These are phyloP conservation scores for Ogataea nitratoaversa DNA, from an alignment of 805 yeast species.

Conservation along the genomic window DNA sequence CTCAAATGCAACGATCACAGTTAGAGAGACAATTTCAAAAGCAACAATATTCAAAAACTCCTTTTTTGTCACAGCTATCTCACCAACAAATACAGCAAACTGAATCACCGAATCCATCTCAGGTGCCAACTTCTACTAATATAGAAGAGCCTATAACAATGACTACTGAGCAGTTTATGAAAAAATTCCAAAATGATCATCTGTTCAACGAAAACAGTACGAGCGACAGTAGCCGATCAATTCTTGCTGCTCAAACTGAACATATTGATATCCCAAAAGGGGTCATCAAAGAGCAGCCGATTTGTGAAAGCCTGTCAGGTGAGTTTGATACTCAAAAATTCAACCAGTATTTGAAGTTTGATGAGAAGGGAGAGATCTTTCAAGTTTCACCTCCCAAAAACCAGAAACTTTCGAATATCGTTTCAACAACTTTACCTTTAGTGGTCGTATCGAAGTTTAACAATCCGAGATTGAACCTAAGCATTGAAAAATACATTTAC, in stretches of 20 bases:
- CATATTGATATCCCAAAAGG: background rate
- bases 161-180: conserved; percentile 18
- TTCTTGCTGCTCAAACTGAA: too few relatives aligned
- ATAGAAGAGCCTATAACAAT: conserved; percentile 18
- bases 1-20: conserved; percentile 1
- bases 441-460: conserved; percentile 53
- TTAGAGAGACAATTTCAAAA: too few relatives aligned
- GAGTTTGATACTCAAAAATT: conserved; percentile 2
- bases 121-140: background rate
- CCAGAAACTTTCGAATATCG: conserved; percentile 11
- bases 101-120: too few relatives aligned
- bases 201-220: conserved; percentile 4
- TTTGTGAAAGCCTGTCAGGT: background rate
- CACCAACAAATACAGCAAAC: too few relatives aligned
- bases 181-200: conserved; percentile 9
- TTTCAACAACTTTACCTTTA: conserved; percentile 35
- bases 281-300: background rate
- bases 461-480: conserved; percentile 73
- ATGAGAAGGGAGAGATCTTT: conserved; percentile 12
- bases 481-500: conserved; percentile 78
- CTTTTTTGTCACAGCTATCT: too few relatives aligned
- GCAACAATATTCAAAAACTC: too few relatives aligned
- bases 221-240: too few relatives aligned
- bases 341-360: conserved; percentile 8
- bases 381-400: conserved; percentile 7